A percentile compares a stretch with the other conserved stretches of the same genome.
Evolutionary conservation across 2,329 filamentous ascomycete species (phyloP).

Genomic region (Aspergillus alliaceus): DNA sequence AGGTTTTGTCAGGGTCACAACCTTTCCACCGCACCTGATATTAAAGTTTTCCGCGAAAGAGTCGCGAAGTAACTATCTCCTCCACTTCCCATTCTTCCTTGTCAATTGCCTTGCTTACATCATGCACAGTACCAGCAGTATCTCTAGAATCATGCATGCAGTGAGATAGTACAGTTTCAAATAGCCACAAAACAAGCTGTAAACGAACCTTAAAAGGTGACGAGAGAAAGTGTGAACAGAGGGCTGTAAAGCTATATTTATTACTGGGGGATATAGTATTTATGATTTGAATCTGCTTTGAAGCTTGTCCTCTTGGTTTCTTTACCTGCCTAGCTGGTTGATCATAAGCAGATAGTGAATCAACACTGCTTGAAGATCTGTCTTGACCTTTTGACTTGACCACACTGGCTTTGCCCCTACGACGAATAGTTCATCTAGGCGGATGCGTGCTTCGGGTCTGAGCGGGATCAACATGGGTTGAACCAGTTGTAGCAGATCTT

Average conservation of each 20-base stretch:
- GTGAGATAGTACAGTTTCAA: too few relatives aligned
- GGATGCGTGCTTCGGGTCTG: slow-evolving; percentile 6
- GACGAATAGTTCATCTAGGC: background rate
- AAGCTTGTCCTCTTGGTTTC: background rate
- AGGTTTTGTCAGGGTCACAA: slow-evolving; percentile 6
- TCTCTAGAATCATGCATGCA: background rate
- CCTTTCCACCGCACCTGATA: slow-evolving; percentile 9
- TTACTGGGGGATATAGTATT: background rate
- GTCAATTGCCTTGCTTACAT: background rate
- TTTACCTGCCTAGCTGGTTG: background rate
- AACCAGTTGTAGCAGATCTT: too few relatives aligned
- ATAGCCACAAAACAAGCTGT: background rate
- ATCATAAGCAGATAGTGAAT: background rate
- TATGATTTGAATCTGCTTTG: background rate
- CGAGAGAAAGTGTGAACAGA: background rate
- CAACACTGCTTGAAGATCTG: background rate
- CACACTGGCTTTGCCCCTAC: background rate
- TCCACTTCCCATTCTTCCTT: slow-evolving; percentile 10
- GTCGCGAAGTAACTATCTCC: slow-evolving; percentile 3
- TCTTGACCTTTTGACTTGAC: background rate
- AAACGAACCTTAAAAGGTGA: background rate
- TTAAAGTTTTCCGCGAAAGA: slow-evolving; percentile 10
- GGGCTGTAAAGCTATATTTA: background rate
- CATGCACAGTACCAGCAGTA: too few relatives aligned
- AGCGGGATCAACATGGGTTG: slow-evolving; percentile 4